A percentile compares a stretch with the other conserved stretches of the same genome.
phyloP scores from a whole-genome alignment of 2,329 filamentous ascomycete genomes.

The Ilyonectria destructans region DNA sequence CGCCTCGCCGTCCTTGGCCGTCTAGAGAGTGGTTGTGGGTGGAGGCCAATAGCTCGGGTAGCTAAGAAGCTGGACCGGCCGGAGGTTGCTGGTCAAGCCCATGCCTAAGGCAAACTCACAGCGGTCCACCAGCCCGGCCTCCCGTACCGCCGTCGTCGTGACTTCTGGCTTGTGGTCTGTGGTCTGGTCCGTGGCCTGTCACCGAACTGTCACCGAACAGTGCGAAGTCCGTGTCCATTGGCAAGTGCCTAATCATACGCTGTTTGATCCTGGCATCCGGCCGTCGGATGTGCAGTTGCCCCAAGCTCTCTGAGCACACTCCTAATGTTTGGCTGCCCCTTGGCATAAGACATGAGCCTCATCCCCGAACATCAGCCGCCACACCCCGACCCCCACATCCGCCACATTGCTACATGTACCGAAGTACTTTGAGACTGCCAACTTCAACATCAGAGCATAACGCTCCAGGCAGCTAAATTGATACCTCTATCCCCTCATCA shows the following conservation, averaged over 20 bases:
- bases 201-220: neutral
- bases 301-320: slow-evolving; percentile 25
- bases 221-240: neutral
- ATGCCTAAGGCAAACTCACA: slow-evolving; percentile 22
- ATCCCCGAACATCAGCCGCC: slow-evolving; percentile 26
- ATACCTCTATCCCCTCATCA: neutral
- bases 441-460: neutral
- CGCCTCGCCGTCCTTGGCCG: slow-evolving; percentile 17
- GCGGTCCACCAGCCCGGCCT: slow-evolving; percentile 13
- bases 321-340: slow-evolving; percentile 16
- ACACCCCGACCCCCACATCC: slow-evolving; percentile 3
- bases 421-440: neutral
- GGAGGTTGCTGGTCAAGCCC: slow-evolving; percentile 18
- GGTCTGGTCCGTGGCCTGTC: neutral
- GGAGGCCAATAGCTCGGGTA: slow-evolving; percentile 19
- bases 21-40: slow-evolving; percentile 2
- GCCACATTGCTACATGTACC: slow-evolving; percentile 8
- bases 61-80: slow-evolving; percentile 1
- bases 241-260: neutral
- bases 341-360: slow-evolving; percentile 27
- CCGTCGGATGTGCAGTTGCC: slow-evolving; percentile 23
- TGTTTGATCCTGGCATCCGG: slow-evolving; percentile 9
- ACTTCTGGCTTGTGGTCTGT: neutral
- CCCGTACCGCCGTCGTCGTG: slow-evolving; percentile 2
- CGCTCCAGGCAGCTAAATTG: neutral